A percentile compares a stretch with the other conserved stretches of the same genome.
Conservation (phyloP, 176 grass and related monocot genomes). For the Rhynchospora pubera region DNA sequence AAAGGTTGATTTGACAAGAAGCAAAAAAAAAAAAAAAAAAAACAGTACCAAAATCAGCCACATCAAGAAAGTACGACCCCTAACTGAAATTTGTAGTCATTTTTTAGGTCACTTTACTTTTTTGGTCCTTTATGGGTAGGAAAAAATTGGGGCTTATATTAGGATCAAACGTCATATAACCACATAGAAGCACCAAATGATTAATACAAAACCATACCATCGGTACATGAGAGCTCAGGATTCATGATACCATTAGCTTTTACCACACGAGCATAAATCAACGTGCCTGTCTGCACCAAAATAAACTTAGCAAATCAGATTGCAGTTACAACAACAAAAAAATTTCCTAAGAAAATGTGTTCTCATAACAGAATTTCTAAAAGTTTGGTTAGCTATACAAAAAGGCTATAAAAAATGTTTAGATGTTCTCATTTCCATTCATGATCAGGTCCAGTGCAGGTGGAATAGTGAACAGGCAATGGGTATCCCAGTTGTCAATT, state of each 20-base stretch:
- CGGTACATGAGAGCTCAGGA: slow-evolving; percentile 93
- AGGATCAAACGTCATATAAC: neutral
- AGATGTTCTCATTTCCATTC: neutral
- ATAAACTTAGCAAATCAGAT: slow-evolving; percentile 19
- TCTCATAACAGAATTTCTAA: too few species aligned
- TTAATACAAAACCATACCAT: slow-evolving; percentile 49
- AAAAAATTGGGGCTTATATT: neutral
- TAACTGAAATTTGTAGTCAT: neutral
- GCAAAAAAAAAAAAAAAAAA: neutral
- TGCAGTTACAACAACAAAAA: neutral
- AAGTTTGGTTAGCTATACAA: too few species aligned
- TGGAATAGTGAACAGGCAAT: neutral
- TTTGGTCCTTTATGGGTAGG: neutral
- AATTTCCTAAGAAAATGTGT: too few species aligned
- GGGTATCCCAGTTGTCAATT: neutral
- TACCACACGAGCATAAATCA: slow-evolving; percentile 85
- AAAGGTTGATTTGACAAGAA: neutral
- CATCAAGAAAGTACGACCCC: neutral
- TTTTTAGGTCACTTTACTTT: neutral
- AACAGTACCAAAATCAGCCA: neutral
- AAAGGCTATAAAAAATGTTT: too few species aligned
- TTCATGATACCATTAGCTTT: slow-evolving; percentile 92
- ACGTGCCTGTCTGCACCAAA: slow-evolving; percentile 65
- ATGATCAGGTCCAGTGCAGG: neutral
- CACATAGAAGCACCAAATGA: neutral